Base-by-base conservation (phyloP, 306 rosid genomes). In the Myrica gale region DNA sequence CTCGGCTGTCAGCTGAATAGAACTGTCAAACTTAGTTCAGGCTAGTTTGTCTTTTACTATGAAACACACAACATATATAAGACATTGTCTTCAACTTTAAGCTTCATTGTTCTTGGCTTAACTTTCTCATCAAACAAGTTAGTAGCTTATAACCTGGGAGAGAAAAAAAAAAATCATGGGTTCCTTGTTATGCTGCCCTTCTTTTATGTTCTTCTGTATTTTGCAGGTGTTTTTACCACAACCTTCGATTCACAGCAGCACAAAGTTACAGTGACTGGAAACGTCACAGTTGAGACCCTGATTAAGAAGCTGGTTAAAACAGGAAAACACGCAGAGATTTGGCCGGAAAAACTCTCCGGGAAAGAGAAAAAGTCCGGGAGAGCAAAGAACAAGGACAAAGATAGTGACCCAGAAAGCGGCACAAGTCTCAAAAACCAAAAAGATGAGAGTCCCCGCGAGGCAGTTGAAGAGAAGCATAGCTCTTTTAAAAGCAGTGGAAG, bases 261-360 rank as follows among this genome's bases (percentile, higher is more conserved):
- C 21, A 90, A 88, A 88, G 98, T 93, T 51, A 87, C 92, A 1
- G 96, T 91, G 53, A 89, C 81, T 2, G 94, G 96, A 75, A 84
- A 80, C 65, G 89, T 93, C 8, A 80, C 73, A 70, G 85, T 87
- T 58, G 90, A 91, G 84, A 90, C 84, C 53, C 90, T 91, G 74
- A 72, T 88, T 66, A 81, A 74, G 79, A 93, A 88, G 76, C 84
- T 93, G 15, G 45, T 68, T 45, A 93, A 83, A 70, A 84, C 89
- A 9, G 96, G 98, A 3, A 91, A 93, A 75, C 89, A 79, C 15
- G 96, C 92, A 5, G 93, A 91, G 85, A 76, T 87, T 26, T 93
- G 96, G 97, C 91, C 89, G 50, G 96, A 84, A 60, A 89, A 62
- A 20, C 55, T 53, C 48, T 43, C 50, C 54, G 85, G 76, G 2